Base-by-base conservation (phyloP, 208 protist genomes). In the Leishmania major region DNA sequence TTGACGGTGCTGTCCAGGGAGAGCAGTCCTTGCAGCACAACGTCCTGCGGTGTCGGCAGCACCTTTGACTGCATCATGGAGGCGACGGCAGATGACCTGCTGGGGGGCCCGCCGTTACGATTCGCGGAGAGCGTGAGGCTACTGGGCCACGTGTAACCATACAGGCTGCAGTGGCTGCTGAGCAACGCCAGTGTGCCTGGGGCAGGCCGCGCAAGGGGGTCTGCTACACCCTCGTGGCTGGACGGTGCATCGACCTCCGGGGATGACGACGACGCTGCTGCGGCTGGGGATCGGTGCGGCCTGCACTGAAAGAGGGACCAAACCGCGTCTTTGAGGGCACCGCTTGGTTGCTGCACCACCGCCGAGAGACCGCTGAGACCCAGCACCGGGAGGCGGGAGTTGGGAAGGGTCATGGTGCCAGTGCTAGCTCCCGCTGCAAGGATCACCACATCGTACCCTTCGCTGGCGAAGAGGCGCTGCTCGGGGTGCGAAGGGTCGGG, bases 371-470 rank as follows among this genome's bases (percentile, higher is more conserved):
- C 91, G 28, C 87, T 81, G n/a, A 97, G 75, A 8, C 89, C 89
- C 3, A 96, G 69, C 40, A 97, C 87, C 17, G 94, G 94, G 35
- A 97, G 81, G 10, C 88, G 91, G 1, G 89, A 89, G 55, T 89
- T 91, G 37, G 84, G 78, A 51, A 88, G 80, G 60, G 94, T 95
- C 25, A 97, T 70, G 25, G 67, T 72, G 11, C 91, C 91, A 6
- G 93, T 95, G 59, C 85, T 74, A 0, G 85, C 84, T 10, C 94
- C 94, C 13, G 92, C 87, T 10, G 94, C 88, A 53, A 96, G 87
- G 72, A 97, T 93, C 49, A 97, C 93, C 43, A 97, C 83, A 59
- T 97, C 94, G 78, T 94, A 97, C 8, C 73, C 55, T 31, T 91
- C 85, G 57, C 62, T 80, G 15, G 77, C 80, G 10, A 75, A 80